These are phyloP conservation scores for Trichoderma sp. DNA, from an alignment of 2,329 filamentous ascomycete species.

Conservation along the genomic window DNA sequence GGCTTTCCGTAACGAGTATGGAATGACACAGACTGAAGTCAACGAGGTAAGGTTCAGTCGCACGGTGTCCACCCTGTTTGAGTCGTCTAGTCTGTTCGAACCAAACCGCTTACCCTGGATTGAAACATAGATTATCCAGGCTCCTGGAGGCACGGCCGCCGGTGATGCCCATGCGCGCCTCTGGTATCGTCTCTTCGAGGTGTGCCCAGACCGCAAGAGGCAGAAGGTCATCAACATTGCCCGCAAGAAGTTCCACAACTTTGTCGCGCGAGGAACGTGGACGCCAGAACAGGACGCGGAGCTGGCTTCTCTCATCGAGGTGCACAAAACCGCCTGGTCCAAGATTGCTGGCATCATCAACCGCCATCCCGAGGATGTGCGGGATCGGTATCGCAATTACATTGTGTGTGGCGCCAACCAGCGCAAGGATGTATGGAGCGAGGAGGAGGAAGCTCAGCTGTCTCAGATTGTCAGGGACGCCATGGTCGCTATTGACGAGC, in stretches of 20 bases:
- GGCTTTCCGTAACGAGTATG: constrained; percentile 47
- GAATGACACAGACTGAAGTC: constrained; percentile 49
- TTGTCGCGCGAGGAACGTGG: constrained; percentile 55
- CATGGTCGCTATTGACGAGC: constrained; percentile 51
- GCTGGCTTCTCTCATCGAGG: constrained; percentile 41
- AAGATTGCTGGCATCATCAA: constrained; percentile 63
- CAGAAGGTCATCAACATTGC: constrained; percentile 59
- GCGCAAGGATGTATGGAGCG: constrained; percentile 60
- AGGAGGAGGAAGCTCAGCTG: constrained; percentile 60
- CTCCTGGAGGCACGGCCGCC: constrained; percentile 42
- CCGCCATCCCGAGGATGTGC: constrained; percentile 65
- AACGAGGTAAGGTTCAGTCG: constrained; percentile 46
- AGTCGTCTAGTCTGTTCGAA: not conserved
- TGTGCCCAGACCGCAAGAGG: constrained; percentile 54
- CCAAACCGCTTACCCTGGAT: constrained; percentile 16
- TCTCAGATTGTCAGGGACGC: constrained; percentile 56
- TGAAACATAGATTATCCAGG: constrained; percentile 42
- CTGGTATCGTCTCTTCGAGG: constrained; percentile 53
- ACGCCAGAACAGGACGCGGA: constrained; percentile 44
- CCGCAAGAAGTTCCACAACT: constrained; percentile 68
- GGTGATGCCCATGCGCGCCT: constrained; percentile 47
- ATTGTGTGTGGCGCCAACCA: constrained; percentile 59
- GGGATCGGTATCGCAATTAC: constrained; percentile 72
- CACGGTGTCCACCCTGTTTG: not conserved
- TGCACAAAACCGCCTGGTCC: constrained; percentile 58